These are phyloP conservation scores for Ophiostoma sp. DNA, from an alignment of 2,329 filamentous ascomycete species.

Conservation along the genomic window DNA sequence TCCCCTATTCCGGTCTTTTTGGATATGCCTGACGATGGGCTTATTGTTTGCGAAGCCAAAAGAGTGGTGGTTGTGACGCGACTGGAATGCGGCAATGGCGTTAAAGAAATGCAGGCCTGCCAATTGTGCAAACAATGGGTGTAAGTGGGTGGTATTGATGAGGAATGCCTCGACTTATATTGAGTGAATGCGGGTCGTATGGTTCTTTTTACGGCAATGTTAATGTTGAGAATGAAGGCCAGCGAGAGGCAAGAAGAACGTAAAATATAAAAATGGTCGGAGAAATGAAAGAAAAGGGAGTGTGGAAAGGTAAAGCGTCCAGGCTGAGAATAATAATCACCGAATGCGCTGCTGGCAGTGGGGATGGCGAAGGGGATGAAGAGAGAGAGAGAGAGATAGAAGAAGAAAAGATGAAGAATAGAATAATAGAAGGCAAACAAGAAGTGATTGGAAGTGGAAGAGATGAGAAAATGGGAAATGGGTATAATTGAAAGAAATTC, in stretches of 20 bases:
- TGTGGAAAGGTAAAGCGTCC: neutral
- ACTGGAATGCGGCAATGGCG: slow-evolving; percentile 11
- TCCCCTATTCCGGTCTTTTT: slow-evolving; percentile 13
- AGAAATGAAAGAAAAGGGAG: slow-evolving; percentile 12
- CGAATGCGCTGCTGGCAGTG: neutral
- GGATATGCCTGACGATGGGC: neutral
- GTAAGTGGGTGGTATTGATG: neutral
- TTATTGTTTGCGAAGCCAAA: slow-evolving; percentile 3
- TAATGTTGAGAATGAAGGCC: neutral
- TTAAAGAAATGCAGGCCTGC: slow-evolving; percentile 9
- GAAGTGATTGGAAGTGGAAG: neutral
- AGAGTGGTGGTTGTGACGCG: neutral
- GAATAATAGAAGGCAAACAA: neutral
- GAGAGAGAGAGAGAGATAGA: neutral
- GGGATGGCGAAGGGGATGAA: neutral
- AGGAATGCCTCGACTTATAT: slow-evolving; percentile 9
- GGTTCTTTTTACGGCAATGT: slow-evolving; percentile 5
- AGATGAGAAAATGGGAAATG: neutral
- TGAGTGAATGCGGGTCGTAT: neutral
- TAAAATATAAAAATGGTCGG: neutral
- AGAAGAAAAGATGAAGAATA: neutral
- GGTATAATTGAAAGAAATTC: neutral
- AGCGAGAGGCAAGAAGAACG: neutral
- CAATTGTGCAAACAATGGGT: neutral
- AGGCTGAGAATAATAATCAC: neutral